phyloP scores from a whole-genome alignment of 163 green algal species.

The Scenedesmus sp. region DNA sequence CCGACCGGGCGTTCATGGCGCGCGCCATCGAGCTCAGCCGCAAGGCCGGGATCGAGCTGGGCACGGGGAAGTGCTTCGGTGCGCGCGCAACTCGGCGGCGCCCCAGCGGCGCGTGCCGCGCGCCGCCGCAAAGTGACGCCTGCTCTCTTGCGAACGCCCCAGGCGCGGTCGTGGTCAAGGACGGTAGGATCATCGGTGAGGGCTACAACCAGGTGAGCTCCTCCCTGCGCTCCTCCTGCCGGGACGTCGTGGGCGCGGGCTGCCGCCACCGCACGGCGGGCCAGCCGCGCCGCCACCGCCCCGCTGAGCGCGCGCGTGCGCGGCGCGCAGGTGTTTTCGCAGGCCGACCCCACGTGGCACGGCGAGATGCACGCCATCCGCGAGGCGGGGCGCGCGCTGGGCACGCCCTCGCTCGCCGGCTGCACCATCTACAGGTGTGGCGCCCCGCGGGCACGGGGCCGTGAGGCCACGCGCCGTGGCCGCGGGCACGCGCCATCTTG shows the following conservation, averaged over 20 bases:
- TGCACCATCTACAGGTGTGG: constrained; percentile 50
- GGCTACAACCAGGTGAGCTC: constrained; percentile 50
- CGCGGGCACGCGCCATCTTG: too few relatives aligned
- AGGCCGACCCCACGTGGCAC: constrained; percentile 54
- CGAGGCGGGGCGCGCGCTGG: constrained; percentile 24
- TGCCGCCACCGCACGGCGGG: too few relatives aligned
- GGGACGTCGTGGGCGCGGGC: background rate
- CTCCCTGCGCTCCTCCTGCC: background rate
- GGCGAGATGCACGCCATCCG: constrained; percentile 54
- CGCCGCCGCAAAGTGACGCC: too few relatives aligned
- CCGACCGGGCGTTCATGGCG: constrained; percentile 3
- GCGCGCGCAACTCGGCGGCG: too few relatives aligned
- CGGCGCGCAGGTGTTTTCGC: constrained; percentile 28
- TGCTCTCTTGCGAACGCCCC: too few relatives aligned
- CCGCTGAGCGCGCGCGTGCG: too few relatives aligned
- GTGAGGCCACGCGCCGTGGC: too few relatives aligned
- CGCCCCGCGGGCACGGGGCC: too few relatives aligned
- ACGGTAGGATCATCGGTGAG: constrained; percentile 46
- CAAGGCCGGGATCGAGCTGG: constrained; percentile 16
- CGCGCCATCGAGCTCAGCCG: constrained; percentile 42
- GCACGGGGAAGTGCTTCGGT: constrained; percentile 51
- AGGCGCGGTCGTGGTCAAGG: constrained; percentile 41
- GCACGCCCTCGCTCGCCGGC: constrained; percentile 37
- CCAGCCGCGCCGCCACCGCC: too few relatives aligned
- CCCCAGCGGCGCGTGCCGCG: too few relatives aligned